phyloP scores from a whole-genome alignment of 495 filamentous ascomycete genomes.

The Daldinia loculata region DNA sequence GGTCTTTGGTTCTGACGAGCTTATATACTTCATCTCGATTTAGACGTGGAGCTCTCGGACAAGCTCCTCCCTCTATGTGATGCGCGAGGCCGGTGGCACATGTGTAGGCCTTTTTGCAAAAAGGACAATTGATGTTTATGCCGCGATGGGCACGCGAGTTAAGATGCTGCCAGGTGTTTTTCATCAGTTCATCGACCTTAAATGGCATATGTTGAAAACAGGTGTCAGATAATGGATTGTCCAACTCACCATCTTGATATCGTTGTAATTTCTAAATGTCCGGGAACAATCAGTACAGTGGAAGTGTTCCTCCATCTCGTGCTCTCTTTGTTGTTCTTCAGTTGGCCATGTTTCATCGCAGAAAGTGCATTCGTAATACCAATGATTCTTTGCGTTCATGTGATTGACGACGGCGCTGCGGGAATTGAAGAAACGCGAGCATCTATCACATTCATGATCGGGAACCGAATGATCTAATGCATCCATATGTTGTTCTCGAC shows the following conservation, averaged over 20 bases:
- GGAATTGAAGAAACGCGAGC: slow-evolving; percentile 32
- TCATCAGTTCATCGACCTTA: background rate
- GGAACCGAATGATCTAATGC: slow-evolving; percentile 24
- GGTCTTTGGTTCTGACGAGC: background rate
- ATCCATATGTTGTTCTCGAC: slow-evolving; percentile 39
- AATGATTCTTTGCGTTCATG: slow-evolving; percentile 40
- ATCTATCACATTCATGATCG: slow-evolving; percentile 39
- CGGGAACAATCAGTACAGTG: slow-evolving; percentile 43
- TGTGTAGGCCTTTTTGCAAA: slow-evolving; percentile 33
- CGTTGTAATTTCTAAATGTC: slow-evolving; percentile 38
- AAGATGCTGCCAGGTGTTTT: slow-evolving; percentile 34
- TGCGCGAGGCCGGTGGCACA: slow-evolving; percentile 44
- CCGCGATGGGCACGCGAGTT: slow-evolving; percentile 44
- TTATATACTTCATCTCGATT: slow-evolving; percentile 43
- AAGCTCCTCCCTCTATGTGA: slow-evolving; percentile 44
- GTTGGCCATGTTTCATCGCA: slow-evolving; percentile 30
- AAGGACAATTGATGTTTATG: slow-evolving; percentile 41
- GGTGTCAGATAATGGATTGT: background rate
- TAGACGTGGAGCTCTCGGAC: slow-evolving; percentile 23
- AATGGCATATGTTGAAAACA: background rate
- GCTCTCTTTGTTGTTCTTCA: slow-evolving; percentile 4
- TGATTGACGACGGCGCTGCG: slow-evolving; percentile 31
- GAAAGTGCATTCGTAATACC: slow-evolving; percentile 22
- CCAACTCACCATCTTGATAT: slow-evolving; percentile 41
- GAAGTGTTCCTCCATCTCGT: slow-evolving; percentile 37